Evolutionary conservation across 2,329 filamentous ascomycete genomes (phyloP), one percentile per base, ranked within the genome.

Genomic region (Cadophora gregata): DNA sequence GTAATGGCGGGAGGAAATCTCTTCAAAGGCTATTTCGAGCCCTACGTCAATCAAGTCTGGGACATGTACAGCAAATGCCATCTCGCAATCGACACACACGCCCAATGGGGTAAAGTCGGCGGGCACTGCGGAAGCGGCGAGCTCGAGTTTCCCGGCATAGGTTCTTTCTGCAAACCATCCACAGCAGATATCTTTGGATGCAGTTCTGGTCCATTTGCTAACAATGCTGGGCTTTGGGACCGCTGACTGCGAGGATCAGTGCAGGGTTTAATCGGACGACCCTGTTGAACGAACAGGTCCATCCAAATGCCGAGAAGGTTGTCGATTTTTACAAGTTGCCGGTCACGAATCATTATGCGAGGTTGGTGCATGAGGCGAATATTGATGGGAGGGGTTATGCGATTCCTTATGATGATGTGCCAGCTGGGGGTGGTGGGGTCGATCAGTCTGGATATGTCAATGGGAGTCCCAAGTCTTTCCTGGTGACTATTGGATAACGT

Each of bases 331-430:
- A 91, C 77, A 71, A 77, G 63, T 76, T 83, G 16, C 67, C 71
- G 2, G 77, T 85, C 59, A 90, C 88, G 55, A 91, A 92, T 78
- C 87, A 90, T 75, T 90, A 89, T 73, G 80, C 61, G 4, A 50
- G 50, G 4, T 79, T 90, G 36, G 82, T 90, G 1, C 88, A 90
- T 77, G 77, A 82, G 50, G 81, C 86, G 62, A 86, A 89, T 77
- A 75, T 83, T 7, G 87, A 90, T 74, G 83, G 83, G 0, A 79
- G 81, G 51, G 88, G 88, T 0, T 91, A 91, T 72, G 84, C 86
- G 0, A 91, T 90, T 74, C 82, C 88, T 0, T 91, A 90, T 70
- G 89, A 91, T 72, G 88, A 91, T 74, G 88, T 91, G n/a, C 85
- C 86, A 64, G 84, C 86, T 0, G 79, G 82, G 68, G 85, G 82